phyloP scores from a whole-genome alignment of 2,329 filamentous ascomycete genomes.

The Cladosporium austrohemisphaericum region DNA sequence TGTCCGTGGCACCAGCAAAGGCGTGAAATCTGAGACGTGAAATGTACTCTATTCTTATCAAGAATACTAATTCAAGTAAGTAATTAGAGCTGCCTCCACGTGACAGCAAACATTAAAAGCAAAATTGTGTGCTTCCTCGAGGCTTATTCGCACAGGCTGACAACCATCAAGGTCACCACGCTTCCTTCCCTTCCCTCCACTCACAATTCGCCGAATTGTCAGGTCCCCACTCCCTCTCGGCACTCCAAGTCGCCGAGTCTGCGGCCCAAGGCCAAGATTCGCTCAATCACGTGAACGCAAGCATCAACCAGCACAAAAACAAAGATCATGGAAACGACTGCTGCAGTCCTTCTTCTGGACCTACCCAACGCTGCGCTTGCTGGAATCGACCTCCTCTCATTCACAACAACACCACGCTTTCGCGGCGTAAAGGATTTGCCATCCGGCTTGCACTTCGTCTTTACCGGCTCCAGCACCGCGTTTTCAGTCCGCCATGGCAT shows the following conservation, averaged over 20 bases:
- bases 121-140: too few relatives aligned
- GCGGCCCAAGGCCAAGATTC: neutral
- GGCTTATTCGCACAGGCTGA: too few relatives aligned
- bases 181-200: neutral
- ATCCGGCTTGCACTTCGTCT: conserved; percentile 58
- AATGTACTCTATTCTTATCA: too few relatives aligned
- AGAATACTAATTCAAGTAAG: too few relatives aligned
- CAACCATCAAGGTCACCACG: conserved; percentile 8
- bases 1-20: too few relatives aligned
- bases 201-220: conserved; percentile 12
- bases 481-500: conserved; percentile 59
- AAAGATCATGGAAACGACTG: conserved; percentile 17
- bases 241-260: neutral
- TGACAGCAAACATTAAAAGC: too few relatives aligned
- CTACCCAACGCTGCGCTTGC: conserved; percentile 46
- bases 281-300: neutral
- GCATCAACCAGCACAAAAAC: neutral
- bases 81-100: too few relatives aligned
- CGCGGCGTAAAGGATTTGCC: conserved; percentile 59
- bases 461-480: conserved; percentile 55
- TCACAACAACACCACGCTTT: conserved; percentile 60
- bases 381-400: conserved; percentile 57
- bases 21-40: too few relatives aligned
- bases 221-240: neutral
- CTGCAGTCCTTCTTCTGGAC: conserved; percentile 41